Conservation (phyloP, 495 filamentous ascomycete genomes). For the Penicillium alfredii region DNA sequence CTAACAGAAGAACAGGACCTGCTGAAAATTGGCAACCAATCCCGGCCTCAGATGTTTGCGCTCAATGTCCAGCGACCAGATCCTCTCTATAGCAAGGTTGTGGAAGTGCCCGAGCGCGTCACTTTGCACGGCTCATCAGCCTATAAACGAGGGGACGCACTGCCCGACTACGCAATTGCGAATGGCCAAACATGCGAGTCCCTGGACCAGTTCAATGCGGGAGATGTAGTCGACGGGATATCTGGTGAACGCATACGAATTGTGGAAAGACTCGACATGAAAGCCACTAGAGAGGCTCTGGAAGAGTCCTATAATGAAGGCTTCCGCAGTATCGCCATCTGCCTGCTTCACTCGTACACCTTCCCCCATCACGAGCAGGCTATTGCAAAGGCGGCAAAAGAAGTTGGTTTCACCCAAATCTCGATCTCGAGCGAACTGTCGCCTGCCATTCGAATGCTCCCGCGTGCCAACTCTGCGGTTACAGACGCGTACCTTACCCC, state of each 20-base stretch:
- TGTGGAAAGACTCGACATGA: conserved; percentile 20
- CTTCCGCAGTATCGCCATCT: conserved; percentile 37
- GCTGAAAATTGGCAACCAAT: conserved; percentile 75
- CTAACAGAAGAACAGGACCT: too few species aligned
- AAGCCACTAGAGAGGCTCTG: conserved; percentile 22
- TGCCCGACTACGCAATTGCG: too few species aligned
- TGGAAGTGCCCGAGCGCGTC: conserved; percentile 71
- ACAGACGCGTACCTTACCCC: conserved; percentile 91
- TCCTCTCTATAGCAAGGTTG: conserved; percentile 59
- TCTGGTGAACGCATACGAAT: conserved; percentile 40
- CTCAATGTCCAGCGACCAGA: conserved; percentile 66
- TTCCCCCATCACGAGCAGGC: conserved; percentile 41
- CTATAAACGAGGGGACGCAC: too few species aligned
- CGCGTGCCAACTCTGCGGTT: conserved; percentile 76
- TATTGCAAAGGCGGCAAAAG: conserved; percentile 33
- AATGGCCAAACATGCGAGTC: not conserved
- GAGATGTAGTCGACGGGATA: conserved; percentile 18
- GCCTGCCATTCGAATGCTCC: conserved; percentile 67
- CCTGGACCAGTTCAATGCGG: not conserved
- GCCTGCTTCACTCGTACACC: conserved; percentile 41
- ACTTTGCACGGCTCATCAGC: too few species aligned
- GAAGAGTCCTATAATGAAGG: conserved; percentile 26
- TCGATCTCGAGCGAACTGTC: conserved; percentile 52
- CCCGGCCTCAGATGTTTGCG: conserved; percentile 69
- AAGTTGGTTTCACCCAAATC: conserved; percentile 32